Percentiles rank a stretch among this genome's conserved stretches.
These are phyloP conservation scores for Eutrema heterophyllum DNA, from an alignment of 345 rosid genomes.

Conservation along the genomic window DNA sequence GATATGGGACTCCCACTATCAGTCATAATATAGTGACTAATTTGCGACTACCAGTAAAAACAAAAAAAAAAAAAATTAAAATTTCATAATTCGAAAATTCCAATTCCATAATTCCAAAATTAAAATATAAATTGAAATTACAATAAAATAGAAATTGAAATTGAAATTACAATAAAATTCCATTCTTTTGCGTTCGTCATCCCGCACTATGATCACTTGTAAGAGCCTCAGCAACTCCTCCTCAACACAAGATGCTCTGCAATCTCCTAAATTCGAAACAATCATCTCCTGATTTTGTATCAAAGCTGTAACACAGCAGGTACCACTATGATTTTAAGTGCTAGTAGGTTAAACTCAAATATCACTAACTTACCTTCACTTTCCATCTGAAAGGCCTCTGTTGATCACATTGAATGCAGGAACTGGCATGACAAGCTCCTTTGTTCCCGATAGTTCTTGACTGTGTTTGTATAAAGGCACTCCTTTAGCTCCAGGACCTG, in stretches of 20 bases:
- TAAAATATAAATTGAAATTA: too few species aligned
- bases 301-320: constrained; percentile 72
- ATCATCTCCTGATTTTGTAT: constrained; percentile 53
- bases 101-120: too few species aligned
- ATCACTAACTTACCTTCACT: constrained; percentile 74
- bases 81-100: too few species aligned
- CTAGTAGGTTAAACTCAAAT: neutral
- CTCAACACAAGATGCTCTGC: constrained; percentile 74
- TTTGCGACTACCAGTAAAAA: too few species aligned
- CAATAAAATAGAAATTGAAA: too few species aligned
- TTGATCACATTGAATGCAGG: constrained; percentile 96
- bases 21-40: too few species aligned
- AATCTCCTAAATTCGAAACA: constrained; percentile 74
- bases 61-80: too few species aligned
- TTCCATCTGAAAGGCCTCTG: constrained; percentile 90
- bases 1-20: too few species aligned
- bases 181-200: constrained; percentile 59
- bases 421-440: constrained; percentile 97
- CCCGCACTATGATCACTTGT: constrained; percentile 63
- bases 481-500: constrained; percentile 95
- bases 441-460: constrained; percentile 79
- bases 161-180: constrained; percentile 4
- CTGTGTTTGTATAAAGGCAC: constrained; percentile 86
- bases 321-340: constrained; percentile 36
- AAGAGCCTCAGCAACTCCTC: constrained; percentile 67